phyloP scores from a whole-genome alignment of 805 yeast species.

The Zygoascus ofunaensis region DNA sequence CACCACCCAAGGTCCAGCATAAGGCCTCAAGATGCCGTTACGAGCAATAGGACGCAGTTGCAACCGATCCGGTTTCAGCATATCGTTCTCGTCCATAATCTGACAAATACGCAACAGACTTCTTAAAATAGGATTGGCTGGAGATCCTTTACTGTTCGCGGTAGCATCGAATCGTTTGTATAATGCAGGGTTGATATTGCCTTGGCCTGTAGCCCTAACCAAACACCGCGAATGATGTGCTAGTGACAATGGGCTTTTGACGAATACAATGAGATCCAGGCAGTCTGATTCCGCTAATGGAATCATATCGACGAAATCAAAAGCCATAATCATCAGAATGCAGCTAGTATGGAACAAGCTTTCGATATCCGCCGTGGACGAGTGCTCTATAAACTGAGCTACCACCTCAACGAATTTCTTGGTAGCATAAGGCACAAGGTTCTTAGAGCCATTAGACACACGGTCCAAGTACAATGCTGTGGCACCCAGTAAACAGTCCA shows the following conservation, averaged over 20 bases:
- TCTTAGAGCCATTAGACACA: constrained; percentile 5
- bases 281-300: background rate
- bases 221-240: no score
- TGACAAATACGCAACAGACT: background rate
- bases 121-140: background rate
- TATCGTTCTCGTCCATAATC: background rate
- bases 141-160: no score
- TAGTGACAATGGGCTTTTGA: constrained; percentile 7
- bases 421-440: constrained; percentile 1
- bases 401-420: constrained; percentile 4
- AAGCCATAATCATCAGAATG: constrained; percentile 15
- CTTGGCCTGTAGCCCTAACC: background rate
- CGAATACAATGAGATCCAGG: constrained; percentile 8
- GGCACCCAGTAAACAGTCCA: constrained; percentile 12
- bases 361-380: constrained; percentile 4
- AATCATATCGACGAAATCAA: constrained; percentile 10
- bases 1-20: background rate
- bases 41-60: background rate
- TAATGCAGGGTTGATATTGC: background rate
- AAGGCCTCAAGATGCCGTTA: background rate
- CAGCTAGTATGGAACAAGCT: constrained; percentile 9
- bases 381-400: background rate
- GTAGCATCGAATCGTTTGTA: background rate
- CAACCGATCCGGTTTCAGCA: background rate
- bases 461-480: constrained; percentile 12